Evolutionary conservation across 1,139 yeast genomes (phyloP), one percentile per base, ranked within the genome.

Genomic region (Geotrichum restrictum): DNA sequence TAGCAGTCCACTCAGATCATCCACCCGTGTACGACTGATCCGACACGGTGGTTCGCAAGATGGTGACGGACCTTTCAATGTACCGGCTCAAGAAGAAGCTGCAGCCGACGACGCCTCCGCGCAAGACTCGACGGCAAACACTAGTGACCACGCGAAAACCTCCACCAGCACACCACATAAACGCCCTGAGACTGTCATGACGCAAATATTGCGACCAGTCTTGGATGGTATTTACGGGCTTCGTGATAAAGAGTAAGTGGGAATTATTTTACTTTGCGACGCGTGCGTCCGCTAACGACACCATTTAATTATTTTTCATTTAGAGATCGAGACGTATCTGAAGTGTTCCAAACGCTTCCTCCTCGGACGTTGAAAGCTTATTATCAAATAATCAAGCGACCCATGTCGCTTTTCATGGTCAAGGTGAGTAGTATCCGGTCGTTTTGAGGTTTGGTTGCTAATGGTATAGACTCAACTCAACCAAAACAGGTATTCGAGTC

Each of bases 401-500:
- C 82, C 7, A 69, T 74, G 69, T 76, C 81, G 13, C 68, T 78
- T 50, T 67, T 71, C 38, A 69, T 73, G 63, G 70, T 78, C 49
- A 69, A 69, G 52, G 51, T 48, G 41, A 19, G 46, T 48, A 79
- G 36, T 19, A 22, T 19, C 1, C 43, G 13, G 13, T 36, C 14
- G 4, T 36, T 5, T 5, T 33, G 32, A 4, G 16, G n/a, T n/a
- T 3, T 14, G 14, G 5, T 32, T 39, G 21, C 21, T 31, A 39
- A 10, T 14, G 3, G 10, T 18, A 16, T 33, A 48, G 45, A 60
- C 64, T 69, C 77, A 50, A 76, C 75, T 82, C 46, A 79, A 79
- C 58, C 75, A 76, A 49, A 64, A 67, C 52, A 75, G 75, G 58
- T 89, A 88, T 69, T 67, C 72, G 8, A 72, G 73, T 49, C 80